phyloP scores from a whole-genome alignment of 768 basidiomycete genomes.

The Russula virescens region DNA sequence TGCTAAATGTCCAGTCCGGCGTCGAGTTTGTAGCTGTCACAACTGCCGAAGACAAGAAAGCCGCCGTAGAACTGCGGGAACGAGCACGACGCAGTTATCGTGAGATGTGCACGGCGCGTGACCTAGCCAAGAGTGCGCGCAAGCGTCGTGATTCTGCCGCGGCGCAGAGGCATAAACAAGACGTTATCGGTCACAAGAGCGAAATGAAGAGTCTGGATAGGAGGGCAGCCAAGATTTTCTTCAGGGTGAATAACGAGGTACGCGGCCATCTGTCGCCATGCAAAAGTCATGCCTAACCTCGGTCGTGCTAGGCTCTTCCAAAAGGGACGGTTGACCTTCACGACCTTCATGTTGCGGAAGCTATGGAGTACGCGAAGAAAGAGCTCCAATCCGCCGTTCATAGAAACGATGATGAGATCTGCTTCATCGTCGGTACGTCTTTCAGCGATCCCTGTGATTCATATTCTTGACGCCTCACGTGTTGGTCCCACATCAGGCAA shows the following conservation, averaged over 20 bases:
- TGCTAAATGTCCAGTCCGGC: background rate
- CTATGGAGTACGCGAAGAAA: conserved; percentile 3
- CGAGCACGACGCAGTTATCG: background rate
- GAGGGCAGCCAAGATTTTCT: conserved; percentile 1
- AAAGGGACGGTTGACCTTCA: conserved; percentile 14
- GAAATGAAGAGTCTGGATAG: background rate
- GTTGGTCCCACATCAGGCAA: background rate
- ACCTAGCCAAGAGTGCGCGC: background rate
- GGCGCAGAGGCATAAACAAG: background rate
- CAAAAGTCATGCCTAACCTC: background rate
- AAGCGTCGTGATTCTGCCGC: background rate
- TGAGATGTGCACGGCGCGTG: background rate
- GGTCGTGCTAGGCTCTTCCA: background rate
- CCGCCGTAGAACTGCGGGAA: background rate
- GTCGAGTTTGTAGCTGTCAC: background rate
- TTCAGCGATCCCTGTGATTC: background rate
- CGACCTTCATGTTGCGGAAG: conserved; percentile 8
- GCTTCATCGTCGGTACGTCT: conserved; percentile 15
- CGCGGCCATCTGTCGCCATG: background rate
- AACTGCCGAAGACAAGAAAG: background rate
- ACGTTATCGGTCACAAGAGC: background rate
- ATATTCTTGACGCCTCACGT: background rate
- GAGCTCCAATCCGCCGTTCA: background rate
- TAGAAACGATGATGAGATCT: background rate
- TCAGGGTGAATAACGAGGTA: conserved; percentile 17